Conservation (phyloP, 2,329 filamentous ascomycete species). For the Immersiporthe knoxdaviesiana region DNA sequence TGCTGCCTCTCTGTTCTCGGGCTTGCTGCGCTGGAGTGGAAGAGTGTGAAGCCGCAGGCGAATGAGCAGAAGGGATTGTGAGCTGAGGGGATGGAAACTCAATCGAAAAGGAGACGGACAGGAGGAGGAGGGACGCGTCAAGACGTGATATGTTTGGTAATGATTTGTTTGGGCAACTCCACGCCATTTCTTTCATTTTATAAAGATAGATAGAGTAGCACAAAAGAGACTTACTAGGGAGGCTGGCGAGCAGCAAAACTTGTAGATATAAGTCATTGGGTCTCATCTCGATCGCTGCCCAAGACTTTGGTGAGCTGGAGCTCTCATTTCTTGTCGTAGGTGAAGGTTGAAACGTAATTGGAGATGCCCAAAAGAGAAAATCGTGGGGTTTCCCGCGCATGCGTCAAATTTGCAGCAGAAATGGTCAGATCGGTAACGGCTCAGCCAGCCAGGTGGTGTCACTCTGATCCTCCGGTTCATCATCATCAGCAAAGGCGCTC, state of each 20-base stretch:
- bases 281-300: too few species aligned
- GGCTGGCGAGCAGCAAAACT: too few species aligned
- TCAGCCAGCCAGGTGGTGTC: not conserved
- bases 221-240: too few species aligned
- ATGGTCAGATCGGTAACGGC: not conserved
- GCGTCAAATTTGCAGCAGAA: too few species aligned
- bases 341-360: too few species aligned
- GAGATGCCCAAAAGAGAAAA: too few species aligned
- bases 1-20: conserved; percentile 53
- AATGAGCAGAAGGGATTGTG: not conserved
- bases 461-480: not conserved
- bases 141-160: not conserved
- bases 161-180: not conserved
- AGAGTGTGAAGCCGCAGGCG: conserved; percentile 36
- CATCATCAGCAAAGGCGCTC: not conserved
- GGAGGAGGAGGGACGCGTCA: not conserved
- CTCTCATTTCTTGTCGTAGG: too few species aligned
- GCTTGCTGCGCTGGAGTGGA: conserved; percentile 60
- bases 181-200: too few species aligned
- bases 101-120: not conserved
- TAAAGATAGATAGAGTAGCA: too few species aligned
- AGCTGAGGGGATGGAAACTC: not conserved
- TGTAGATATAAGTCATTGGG: too few species aligned
- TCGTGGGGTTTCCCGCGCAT: too few species aligned
- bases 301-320: too few species aligned